Base-by-base conservation (phyloP, 2,329 filamentous ascomycete genomes). In the Anthostomella pinea region DNA sequence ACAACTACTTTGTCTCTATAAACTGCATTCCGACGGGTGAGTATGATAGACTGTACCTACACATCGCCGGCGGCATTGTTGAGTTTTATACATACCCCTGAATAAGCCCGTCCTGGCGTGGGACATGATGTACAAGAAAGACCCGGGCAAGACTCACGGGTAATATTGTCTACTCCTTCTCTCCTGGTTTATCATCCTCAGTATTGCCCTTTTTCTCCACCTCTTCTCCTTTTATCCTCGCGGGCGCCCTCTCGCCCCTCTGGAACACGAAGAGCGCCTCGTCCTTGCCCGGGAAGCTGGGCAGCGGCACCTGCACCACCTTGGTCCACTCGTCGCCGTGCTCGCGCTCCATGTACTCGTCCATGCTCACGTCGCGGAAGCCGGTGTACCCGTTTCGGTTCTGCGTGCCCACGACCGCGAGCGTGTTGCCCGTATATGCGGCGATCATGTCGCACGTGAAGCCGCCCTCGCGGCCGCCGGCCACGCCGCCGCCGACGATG, bases 281-380 rank as follows among this genome's bases (percentile, higher is more conserved):
- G 51, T 89, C 85, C 59, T 88, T 88, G 18, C 81, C 84, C 3
- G 83, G 78, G 61, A 88, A 88, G 57, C 81, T 86, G 15, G 83
- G 83, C 54, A 89, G 58, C 4, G 83, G 73, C 43, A 87, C 69
- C 64, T 84, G 80, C 10, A 77, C 69, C 3, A 76, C 68, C 58
- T 75, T 73, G 32, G 71, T 68, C 74, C 80, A 88, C 2, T 66
- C 68, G 17, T 54, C 57, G 49, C 77, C 70, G 53, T 42, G 41
- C 40, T 53, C 50, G 6, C 48, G 41, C n/a, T 63, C 72, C 64
- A 87, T 79, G 66, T 79, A 88, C 52, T 81, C 72, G 49, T 81
- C 81, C 58, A 86, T 77, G 16, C 73, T 79, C 59, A 73, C 65
- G 47, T 73, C 68, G 35, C 67, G 70, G 57, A 88, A 87, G 0